Conservation (phyloP, 1,284 basidiomycete genomes). For the Puccinia horiana region DNA sequence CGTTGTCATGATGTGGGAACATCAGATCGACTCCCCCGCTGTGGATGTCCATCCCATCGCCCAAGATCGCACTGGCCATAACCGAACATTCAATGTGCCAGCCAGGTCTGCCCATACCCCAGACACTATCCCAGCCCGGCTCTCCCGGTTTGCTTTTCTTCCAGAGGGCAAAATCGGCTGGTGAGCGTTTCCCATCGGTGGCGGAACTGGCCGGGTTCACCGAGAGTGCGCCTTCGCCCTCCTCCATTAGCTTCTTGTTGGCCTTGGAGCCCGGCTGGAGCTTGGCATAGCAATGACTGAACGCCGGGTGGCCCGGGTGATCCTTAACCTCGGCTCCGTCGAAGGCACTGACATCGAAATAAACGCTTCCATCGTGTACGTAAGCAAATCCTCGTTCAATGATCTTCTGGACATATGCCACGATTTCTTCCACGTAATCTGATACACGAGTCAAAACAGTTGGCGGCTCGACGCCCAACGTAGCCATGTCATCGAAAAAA, state of each 20-base stretch:
- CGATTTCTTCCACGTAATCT: slow-evolving; percentile 95
- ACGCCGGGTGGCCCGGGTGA: slow-evolving; percentile 59
- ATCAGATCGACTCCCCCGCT: slow-evolving; percentile 94
- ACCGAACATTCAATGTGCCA: slow-evolving; percentile 99
- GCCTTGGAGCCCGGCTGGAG: slow-evolving; percentile 93
- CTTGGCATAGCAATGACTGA: slow-evolving; percentile 77
- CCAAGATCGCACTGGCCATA: slow-evolving; percentile 92
- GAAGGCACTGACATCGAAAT: slow-evolving; percentile 89
- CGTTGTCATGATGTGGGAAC: slow-evolving; percentile 99
- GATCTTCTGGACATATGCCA: slow-evolving; percentile 82
- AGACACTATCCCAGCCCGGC: slow-evolving; percentile 92
- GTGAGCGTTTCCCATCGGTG: slow-evolving; percentile 66
- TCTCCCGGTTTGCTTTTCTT: slow-evolving; percentile 98
- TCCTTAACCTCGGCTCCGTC: slow-evolving; percentile 64
- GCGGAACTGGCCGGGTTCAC: slow-evolving; percentile 56
- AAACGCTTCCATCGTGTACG: slow-evolving; percentile 78
- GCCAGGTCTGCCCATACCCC: slow-evolving; percentile 94
- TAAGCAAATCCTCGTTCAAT: slow-evolving; percentile 89
- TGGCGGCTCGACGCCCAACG: slow-evolving; percentile 80
- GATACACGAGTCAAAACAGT: slow-evolving; percentile 92
- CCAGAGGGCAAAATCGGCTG: slow-evolving; percentile 93
- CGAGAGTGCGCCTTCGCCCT: slow-evolving; percentile 75
- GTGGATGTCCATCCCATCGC: slow-evolving; percentile 94
- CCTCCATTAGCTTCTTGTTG: slow-evolving; percentile 83
- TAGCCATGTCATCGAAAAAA: slow-evolving; percentile 91